These are phyloP conservation scores for Nicotiana benthamiana DNA, from an alignment of 257 asterid genomes.

Conservation along the genomic window DNA sequence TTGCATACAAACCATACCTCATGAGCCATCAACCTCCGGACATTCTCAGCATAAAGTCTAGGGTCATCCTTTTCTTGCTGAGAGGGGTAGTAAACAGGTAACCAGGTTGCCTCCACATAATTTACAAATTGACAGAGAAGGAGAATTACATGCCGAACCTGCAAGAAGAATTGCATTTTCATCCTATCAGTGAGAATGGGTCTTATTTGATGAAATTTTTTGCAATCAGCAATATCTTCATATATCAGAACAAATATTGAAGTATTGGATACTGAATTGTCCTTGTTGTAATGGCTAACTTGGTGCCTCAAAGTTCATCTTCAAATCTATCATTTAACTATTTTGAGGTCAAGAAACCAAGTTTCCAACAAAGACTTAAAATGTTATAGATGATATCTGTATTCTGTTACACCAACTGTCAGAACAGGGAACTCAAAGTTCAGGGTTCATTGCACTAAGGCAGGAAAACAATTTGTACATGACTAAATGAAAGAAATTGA, in stretches of 20 bases:
- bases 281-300: background rate
- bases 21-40: slow-evolving; percentile 76
- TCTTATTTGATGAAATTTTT: slow-evolving; percentile 1
- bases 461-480: background rate
- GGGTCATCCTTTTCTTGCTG: slow-evolving; percentile 86
- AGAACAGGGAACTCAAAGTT: background rate
- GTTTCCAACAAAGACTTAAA: background rate
- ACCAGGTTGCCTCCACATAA: slow-evolving; percentile 55
- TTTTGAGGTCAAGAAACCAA: background rate
- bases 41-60: slow-evolving; percentile 76
- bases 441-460: background rate
- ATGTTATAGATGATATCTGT: background rate
- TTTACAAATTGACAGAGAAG: slow-evolving; percentile 87
- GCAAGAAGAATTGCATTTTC: slow-evolving; percentile 26
- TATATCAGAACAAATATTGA: background rate
- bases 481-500: background rate
- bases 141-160: slow-evolving; percentile 77
- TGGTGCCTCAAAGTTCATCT: background rate
- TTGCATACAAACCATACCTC: slow-evolving; percentile 45
- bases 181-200: slow-evolving; percentile 10
- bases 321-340: background rate
- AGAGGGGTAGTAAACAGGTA: slow-evolving; percentile 80
- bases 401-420: background rate
- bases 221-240: background rate
- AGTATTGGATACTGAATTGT: background rate